Evolutionary conservation across 2,329 filamentous ascomycete genomes (phyloP).

Genomic region (Monosporascus sp.): DNA sequence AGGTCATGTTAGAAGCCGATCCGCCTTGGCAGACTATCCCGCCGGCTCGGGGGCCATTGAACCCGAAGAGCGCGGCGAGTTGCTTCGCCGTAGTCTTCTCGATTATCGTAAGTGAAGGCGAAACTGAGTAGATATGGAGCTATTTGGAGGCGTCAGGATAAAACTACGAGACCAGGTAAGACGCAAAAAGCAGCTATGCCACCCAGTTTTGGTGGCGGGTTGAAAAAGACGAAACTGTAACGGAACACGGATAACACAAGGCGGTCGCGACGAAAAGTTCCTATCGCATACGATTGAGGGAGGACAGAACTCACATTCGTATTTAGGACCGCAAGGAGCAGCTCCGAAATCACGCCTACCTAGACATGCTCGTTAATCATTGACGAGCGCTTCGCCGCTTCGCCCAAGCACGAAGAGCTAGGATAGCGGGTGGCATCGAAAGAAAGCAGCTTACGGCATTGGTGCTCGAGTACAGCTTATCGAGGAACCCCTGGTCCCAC

Average conservation of each 20-base stretch:
- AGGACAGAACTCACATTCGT: constrained; percentile 63
- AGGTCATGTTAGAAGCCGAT: constrained; percentile 64
- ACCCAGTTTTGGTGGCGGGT: no score
- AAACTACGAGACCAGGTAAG: no score
- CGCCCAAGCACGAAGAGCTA: not conserved
- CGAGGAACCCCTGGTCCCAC: constrained; percentile 95
- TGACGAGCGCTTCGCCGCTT: not conserved
- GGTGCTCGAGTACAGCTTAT: constrained; percentile 90
- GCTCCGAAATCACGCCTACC: constrained; percentile 79
- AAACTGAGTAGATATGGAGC: constrained; percentile 90
- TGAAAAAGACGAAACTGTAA: not conserved
- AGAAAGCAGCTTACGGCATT: constrained; percentile 59
- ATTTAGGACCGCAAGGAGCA: constrained; percentile 80
- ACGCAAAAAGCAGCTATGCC: no score
- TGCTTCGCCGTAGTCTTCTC: constrained; percentile 75
- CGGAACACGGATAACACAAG: not conserved
- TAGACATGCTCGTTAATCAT: constrained; percentile 20
- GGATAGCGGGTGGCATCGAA: not conserved
- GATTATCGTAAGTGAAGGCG: constrained; percentile 78
- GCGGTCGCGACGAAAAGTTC: no score
- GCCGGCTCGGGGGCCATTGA: constrained; percentile 61
- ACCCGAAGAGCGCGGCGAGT: constrained; percentile 73
- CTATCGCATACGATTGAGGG: not conserved
- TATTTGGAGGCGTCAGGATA: constrained; percentile 20
- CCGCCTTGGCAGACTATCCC: constrained; percentile 60